Evolutionary conservation across 1,139 yeast genomes (phyloP), one percentile per base, ranked within the genome.

Genomic region (Geotrichum cucujoidarum): DNA sequence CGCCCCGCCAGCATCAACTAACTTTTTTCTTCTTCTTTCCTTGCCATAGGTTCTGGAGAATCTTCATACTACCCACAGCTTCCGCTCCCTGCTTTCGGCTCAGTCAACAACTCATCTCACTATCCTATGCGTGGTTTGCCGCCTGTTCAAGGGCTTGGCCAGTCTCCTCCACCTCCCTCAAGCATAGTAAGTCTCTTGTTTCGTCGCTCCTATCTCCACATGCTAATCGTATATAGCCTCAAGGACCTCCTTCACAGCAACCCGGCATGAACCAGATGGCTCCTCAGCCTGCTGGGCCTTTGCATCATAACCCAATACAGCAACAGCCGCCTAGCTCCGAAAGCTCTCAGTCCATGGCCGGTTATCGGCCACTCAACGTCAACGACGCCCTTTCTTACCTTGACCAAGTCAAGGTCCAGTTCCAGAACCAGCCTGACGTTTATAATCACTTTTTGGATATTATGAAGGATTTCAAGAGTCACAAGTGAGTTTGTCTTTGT

Each of bases 401-500:
- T 59, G 98, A 94, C 65, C 96, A 89, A 68, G 98, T 92, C 52
- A 94, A 94, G 65, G 79, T 84, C 48, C 97, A 90, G 66, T 92
- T 92, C 67, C 85, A 79, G 66, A 78, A 81, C 57, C 95, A 92
- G 68, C 95, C 97, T 0, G 97, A 90, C 62, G 96, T 94, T 45
- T 92, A 94, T 72, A 94, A 92, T 65, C 90, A 87, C 65, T 92
- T 92, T 63, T 76, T 92, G 62, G 99, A 94, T 65, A 92, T 92
- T 55, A 92, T 92, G 99, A 92, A 92, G 69, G 98, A 94, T 64
- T 94, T 94, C 72, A 92, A 94, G 71, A 84, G 95, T 43, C 97
- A 90, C 69, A 79, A 80, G 72, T 77, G 67, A 54, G 78, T 73
- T 49, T 52, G 21, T 18, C 14, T n/a, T 21, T 5, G 21, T 13